Base-by-base conservation (phyloP, 2,329 filamentous ascomycete genomes). In the Microthyrium microscopicum region DNA sequence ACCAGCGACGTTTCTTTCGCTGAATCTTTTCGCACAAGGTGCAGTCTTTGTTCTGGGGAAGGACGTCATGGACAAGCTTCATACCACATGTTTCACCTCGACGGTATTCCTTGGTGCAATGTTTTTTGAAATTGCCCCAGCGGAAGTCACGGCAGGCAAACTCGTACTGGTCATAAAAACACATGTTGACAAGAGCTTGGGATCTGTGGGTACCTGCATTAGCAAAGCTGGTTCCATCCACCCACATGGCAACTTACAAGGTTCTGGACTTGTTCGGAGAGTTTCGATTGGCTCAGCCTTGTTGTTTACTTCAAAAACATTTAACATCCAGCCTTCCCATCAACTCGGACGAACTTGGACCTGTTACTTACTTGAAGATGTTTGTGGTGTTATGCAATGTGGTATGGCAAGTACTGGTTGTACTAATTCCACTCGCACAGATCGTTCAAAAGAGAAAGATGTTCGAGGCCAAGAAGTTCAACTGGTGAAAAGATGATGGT, bases 71-170 rank as follows among this genome's bases (percentile, higher is more conserved):
- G 50, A 93, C 76, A 42, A 93, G 70, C 60, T 83, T 92, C 61
- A 93, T 77, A 40, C 87, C 87, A 59, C 87, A 95, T 24, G 87
- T 94, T 65, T 95, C 87, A 48, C 87, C 87, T 44, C 81, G 93
- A 43, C 87, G 80, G 61, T 92, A 91, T 56, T 94, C 87, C 58
- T 83, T 84, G 56, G 79, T 77, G 68, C 87, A 95, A 54, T 92
- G 85, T 56, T 85, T 72, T 44, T 80, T 75, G 64, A 94, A 94
- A 60, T 77, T 78, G 44, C 82, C 80, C 85, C 85, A 95, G 57
- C 84, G 83, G 77, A 79, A 93, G 67, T 83, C 87, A 50, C 80
- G 79, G 61, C 87, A 95, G 37, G 57, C 57, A 69, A 80, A 93
- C 46, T 73, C 70, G 55, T 77, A 83, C 58, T 87, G 79, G 50